Percentiles rank a stretch among this genome's conserved stretches.
Evolutionary conservation across 352 stramenopile genomes (phyloP).

Genomic region (Thalassiosira mediterranea): DNA sequence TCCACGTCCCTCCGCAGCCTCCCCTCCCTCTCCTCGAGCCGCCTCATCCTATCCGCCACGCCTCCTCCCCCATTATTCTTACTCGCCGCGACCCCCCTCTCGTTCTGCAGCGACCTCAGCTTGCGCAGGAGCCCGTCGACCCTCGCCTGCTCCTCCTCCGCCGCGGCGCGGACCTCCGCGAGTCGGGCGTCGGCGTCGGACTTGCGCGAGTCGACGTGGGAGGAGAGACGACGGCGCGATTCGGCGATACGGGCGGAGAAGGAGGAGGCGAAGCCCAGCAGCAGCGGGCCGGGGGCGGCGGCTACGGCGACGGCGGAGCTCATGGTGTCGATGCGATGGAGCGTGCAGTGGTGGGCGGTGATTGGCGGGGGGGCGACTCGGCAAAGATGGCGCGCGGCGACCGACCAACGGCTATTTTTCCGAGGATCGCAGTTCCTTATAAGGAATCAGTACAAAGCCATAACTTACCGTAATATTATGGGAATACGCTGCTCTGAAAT

Average conservation of each 20-base stretch:
- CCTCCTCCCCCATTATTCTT: constrained; percentile 12
- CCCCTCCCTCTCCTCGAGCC: constrained; percentile 39
- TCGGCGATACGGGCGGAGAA: constrained; percentile 27
- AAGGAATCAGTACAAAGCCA: too few species aligned
- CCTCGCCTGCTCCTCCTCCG: constrained; percentile 22
- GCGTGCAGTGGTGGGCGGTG: too few species aligned
- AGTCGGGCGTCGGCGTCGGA: constrained; percentile 21
- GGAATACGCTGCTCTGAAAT: too few species aligned
- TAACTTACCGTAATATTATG: too few species aligned
- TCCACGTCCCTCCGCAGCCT: constrained; percentile 31
- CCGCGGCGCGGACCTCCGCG: constrained; percentile 16
- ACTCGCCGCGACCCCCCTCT: constrained; percentile 22
- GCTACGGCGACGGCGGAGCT: neutral
- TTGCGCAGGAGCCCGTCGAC: constrained; percentile 32
- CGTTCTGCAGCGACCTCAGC: constrained; percentile 38
- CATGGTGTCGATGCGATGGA: neutral
- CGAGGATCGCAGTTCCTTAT: too few species aligned
- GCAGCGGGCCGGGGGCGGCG: neutral
- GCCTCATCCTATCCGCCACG: constrained; percentile 22
- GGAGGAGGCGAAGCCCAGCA: constrained; percentile 50
- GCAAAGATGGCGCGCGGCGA: too few species aligned
- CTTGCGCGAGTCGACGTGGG: constrained; percentile 35
- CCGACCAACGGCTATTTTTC: too few species aligned
- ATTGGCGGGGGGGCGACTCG: too few species aligned
- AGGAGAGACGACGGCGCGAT: constrained; percentile 17